A percentile compares a stretch with the other conserved stretches of the same genome.
phyloP scores from a whole-genome alignment of 306 rosid genomes.

The Gillenia trifoliata region DNA sequence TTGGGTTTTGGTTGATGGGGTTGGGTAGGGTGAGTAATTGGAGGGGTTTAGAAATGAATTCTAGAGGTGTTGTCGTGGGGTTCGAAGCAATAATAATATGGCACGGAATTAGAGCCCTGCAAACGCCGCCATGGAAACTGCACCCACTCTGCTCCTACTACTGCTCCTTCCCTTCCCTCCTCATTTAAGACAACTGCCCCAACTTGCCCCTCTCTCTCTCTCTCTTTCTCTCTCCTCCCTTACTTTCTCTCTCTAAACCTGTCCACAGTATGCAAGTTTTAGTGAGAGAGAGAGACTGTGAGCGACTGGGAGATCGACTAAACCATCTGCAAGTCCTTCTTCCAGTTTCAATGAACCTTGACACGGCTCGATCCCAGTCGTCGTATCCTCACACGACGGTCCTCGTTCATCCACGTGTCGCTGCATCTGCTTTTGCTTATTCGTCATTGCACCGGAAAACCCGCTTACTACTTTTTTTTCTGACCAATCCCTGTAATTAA shows the following conservation, averaged over 20 bases:
- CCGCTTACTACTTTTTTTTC: conserved; percentile 60
- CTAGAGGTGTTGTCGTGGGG: conserved; percentile 11
- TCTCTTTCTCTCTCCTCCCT: conserved; percentile 20
- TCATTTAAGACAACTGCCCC: conserved; percentile 22
- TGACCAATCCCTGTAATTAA: conserved; percentile 38
- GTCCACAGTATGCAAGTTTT: not conserved
- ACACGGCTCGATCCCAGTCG: conserved; percentile 20
- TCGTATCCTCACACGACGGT: conserved; percentile 42
- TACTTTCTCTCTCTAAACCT: conserved; percentile 7
- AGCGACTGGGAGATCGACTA: not conserved
- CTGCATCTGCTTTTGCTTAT: conserved; percentile 47
- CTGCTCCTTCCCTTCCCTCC: not conserved
- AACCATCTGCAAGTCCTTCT: conserved; percentile 43
- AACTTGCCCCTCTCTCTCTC: not conserved
- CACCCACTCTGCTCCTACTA: conserved; percentile 39
- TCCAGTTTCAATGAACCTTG: conserved; percentile 50
- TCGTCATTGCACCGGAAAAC: conserved; percentile 86
- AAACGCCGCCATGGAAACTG: conserved; percentile 98
- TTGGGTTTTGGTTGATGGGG: not conserved
- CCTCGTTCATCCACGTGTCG: conserved; percentile 41
- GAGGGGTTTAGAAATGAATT: conserved; percentile 21
- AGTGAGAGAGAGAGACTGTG: not conserved
- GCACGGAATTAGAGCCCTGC: conserved; percentile 91
- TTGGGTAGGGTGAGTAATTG: not conserved
- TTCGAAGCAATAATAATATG: conserved; percentile 52